Evolutionary conservation across 2,329 filamentous ascomycete species (phyloP).

Genomic region (Penicillium nordicum): DNA sequence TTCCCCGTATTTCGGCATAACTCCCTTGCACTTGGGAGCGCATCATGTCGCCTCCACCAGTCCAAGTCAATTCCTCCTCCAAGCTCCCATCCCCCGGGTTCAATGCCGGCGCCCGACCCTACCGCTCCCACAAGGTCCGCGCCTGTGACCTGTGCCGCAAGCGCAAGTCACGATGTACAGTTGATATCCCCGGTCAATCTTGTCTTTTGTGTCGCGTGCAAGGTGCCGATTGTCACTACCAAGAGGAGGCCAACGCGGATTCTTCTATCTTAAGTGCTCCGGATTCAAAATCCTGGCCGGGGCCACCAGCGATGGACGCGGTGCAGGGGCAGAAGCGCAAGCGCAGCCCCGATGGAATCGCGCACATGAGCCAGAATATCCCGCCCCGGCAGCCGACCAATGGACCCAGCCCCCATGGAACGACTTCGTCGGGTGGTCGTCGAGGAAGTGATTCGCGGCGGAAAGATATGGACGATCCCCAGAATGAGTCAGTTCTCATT

Average conservation of each 20-base stretch:
- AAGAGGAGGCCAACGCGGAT: constrained; percentile 37
- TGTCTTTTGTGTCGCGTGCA: constrained; percentile 60
- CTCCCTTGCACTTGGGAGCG: constrained; percentile 13
- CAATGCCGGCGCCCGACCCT: constrained; percentile 51
- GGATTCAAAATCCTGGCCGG: constrained; percentile 30
- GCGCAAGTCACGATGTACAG: constrained; percentile 60
- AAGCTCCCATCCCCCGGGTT: constrained; percentile 37
- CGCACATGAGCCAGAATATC: constrained; percentile 17
- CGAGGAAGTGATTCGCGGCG: constrained; percentile 33
- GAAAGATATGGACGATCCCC: constrained; percentile 34
- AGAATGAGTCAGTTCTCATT: constrained; percentile 51
- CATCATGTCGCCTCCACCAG: constrained; percentile 34
- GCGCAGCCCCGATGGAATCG: constrained; percentile 30
- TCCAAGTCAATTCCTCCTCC: constrained; percentile 29
- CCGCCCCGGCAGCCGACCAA: constrained; percentile 20
- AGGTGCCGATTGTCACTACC: constrained; percentile 56
- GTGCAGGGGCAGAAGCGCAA: constrained; percentile 37
- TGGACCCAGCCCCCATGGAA: constrained; percentile 26
- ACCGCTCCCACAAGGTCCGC: constrained; percentile 60
- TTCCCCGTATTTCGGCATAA: constrained; percentile 3
- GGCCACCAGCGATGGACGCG: constrained; percentile 24
- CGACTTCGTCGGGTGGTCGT: constrained; percentile 22
- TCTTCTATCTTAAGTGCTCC: constrained; percentile 23
- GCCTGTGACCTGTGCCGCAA: constrained; percentile 60
- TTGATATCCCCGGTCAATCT: constrained; percentile 51